A percentile compares a stretch with the other conserved stretches of the same genome.
phyloP scores from a whole-genome alignment of 2,329 filamentous ascomycete species.

The Cladosporium sp. region DNA sequence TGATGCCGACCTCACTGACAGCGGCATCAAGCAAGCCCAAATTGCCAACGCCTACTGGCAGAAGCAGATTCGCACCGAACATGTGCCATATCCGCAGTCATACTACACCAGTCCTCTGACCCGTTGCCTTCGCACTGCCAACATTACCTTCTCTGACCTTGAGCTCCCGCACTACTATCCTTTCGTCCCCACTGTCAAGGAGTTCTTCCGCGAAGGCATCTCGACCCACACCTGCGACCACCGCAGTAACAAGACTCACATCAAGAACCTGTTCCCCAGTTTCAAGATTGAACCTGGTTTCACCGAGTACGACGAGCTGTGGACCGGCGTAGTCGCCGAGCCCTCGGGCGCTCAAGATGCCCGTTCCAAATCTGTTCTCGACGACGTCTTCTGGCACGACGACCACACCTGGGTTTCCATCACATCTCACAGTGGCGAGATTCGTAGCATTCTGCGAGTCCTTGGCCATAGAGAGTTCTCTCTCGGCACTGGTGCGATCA shows the following conservation, averaged over 20 bases:
- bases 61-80: slow-evolving; percentile 48
- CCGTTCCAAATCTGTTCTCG: slow-evolving; percentile 49
- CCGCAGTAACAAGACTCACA: slow-evolving; percentile 52
- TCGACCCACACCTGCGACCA: slow-evolving; percentile 65
- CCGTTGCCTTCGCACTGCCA: slow-evolving; percentile 60
- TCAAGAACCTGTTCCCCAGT: slow-evolving; percentile 49
- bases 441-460: slow-evolving; percentile 49
- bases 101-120: slow-evolving; percentile 64
- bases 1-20: slow-evolving; percentile 58
- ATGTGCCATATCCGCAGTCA: slow-evolving; percentile 57
- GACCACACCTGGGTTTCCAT: slow-evolving; percentile 55
- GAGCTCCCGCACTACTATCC: slow-evolving; percentile 47
- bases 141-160: slow-evolving; percentile 57
- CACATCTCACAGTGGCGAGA: slow-evolving; percentile 59
- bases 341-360: slow-evolving; percentile 48
- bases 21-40: slow-evolving; percentile 54
- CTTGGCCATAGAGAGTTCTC: slow-evolving; percentile 59
- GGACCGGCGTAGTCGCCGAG: slow-evolving; percentile 49
- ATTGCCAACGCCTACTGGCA: slow-evolving; percentile 60
- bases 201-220: slow-evolving; percentile 63
- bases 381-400: slow-evolving; percentile 55
- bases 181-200: slow-evolving; percentile 60
- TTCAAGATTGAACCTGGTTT: slow-evolving; percentile 59
- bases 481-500: slow-evolving; percentile 63
- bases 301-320: slow-evolving; percentile 54